phyloP scores from a whole-genome alignment of 768 basidiomycete genomes.

The Rhizopogon roseolus region DNA sequence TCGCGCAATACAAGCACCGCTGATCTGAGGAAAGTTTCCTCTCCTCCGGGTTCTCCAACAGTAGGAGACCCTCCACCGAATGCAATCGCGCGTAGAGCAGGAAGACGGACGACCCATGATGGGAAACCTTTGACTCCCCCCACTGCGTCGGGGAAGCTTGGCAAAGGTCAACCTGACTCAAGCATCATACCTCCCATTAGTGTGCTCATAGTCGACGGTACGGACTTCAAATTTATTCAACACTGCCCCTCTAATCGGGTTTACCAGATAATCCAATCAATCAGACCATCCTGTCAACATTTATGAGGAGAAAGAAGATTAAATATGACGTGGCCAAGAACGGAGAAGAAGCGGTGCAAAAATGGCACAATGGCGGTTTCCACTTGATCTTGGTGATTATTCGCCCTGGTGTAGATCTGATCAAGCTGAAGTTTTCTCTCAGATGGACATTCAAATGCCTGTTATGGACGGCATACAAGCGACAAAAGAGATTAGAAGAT shows the following conservation, averaged over 20 bases:
- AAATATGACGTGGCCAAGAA: constrained; percentile 93
- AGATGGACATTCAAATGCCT: constrained; percentile 99
- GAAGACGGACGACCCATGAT: constrained; percentile 27
- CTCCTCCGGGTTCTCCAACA: constrained; percentile 30
- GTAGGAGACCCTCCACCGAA: constrained; percentile 18
- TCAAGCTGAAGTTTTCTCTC: constrained; percentile 12
- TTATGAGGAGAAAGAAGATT: constrained; percentile 94
- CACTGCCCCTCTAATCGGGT: constrained; percentile 9
- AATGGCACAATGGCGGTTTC: constrained; percentile 90
- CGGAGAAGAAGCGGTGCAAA: constrained; percentile 92
- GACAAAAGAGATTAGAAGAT: constrained; percentile 87
- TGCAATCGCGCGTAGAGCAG: constrained; percentile 22
- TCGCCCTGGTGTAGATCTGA: background rate
- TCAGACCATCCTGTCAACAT: constrained; percentile 94
- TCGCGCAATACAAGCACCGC: constrained; percentile 20
- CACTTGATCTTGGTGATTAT: constrained; percentile 87
- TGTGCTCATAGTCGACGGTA: constrained; percentile 96
- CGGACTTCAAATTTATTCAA: constrained; percentile 16
- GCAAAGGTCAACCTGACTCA: constrained; percentile 49
- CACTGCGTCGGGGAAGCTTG: constrained; percentile 37
- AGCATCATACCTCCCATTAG: constrained; percentile 94
- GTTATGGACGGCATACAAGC: constrained; percentile 98
- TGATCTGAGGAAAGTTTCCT: constrained; percentile 27
- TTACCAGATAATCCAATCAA: constrained; percentile 93
- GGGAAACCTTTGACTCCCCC: constrained; percentile 22